Conservation (phyloP, 441 rosid species). For the Brassica hybrid region DNA sequence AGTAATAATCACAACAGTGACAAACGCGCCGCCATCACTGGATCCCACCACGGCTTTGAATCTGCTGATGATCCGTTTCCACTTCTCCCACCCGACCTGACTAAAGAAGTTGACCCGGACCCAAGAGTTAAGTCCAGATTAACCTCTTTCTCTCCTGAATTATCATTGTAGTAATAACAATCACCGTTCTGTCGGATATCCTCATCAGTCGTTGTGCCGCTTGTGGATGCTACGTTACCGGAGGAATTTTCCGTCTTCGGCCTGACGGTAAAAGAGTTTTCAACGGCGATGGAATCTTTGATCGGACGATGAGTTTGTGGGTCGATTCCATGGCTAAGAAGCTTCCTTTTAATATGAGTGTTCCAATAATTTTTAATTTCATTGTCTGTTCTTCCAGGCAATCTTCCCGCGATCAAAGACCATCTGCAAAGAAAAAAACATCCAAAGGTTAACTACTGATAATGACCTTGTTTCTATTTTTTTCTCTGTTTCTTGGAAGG, state of each 20-base stretch:
- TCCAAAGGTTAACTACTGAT: not conserved
- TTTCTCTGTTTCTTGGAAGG: conserved; percentile 17
- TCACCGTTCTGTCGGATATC: conserved; percentile 43
- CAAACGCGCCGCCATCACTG: conserved; percentile 47
- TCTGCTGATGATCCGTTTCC: conserved; percentile 41
- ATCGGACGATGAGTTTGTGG: conserved; percentile 70
- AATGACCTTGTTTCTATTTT: conserved; percentile 2
- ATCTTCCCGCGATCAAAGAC: conserved; percentile 74
- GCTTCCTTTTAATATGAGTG: conserved; percentile 74
- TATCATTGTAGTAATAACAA: conserved; percentile 26
- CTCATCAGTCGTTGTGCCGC: conserved; percentile 64
- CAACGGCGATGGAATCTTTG: conserved; percentile 39
- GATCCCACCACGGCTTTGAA: conserved; percentile 41
- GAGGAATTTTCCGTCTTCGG: conserved; percentile 41
- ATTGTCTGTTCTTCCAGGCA: conserved; percentile 76
- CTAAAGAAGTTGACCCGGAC: conserved; percentile 31
- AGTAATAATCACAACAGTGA: conserved; percentile 45
- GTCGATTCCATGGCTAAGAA: conserved; percentile 72
- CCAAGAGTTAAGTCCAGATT: conserved; percentile 67
- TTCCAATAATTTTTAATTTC: conserved; percentile 83
- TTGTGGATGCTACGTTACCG: conserved; percentile 41
- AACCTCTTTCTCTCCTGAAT: conserved; percentile 37
- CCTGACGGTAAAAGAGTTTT: conserved; percentile 24
- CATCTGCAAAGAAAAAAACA: conserved; percentile 50
- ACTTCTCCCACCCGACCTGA: conserved; percentile 32